phyloP scores from a whole-genome alignment of 768 basidiomycete genomes.

The Aureoboletus auriporus region DNA sequence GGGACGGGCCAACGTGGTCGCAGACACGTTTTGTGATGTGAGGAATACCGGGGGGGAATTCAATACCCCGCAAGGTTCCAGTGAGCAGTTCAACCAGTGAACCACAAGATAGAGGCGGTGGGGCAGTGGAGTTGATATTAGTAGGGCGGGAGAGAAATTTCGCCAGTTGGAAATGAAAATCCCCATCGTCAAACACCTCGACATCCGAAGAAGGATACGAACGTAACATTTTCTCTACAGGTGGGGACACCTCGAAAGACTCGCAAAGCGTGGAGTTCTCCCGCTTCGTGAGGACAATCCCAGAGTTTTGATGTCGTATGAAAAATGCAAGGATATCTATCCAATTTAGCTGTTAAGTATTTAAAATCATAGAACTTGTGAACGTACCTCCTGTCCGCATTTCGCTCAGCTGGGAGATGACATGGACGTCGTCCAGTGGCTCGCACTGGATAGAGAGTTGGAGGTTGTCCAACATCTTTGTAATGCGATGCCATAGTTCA shows the following conservation, averaged over 20 bases:
- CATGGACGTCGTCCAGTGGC: neutral
- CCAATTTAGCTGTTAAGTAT: neutral
- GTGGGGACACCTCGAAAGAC: conserved; percentile 40
- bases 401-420: neutral
- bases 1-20: neutral
- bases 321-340: conserved; percentile 36
- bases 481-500: conserved; percentile 1
- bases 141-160: conserved; percentile 20
- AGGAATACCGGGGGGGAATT: conserved; percentile 3
- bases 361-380: neutral
- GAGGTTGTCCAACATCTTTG: conserved; percentile 5
- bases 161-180: conserved; percentile 14
- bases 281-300: conserved; percentile 32
- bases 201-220: conserved; percentile 21
- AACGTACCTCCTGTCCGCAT: conserved; percentile 1
- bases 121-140: conserved; percentile 4
- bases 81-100: conserved; percentile 14
- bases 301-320: conserved; percentile 42
- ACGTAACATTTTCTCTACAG: neutral
- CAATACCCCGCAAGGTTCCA: conserved; percentile 17
- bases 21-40: conserved; percentile 25
- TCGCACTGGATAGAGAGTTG: neutral
- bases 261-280: conserved; percentile 32
- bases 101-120: neutral
- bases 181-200: conserved; percentile 6